A percentile compares a stretch with the other conserved stretches of the same genome.
Conservation (phyloP, 257 asterid species). For the Capsicum baccatum region DNA sequence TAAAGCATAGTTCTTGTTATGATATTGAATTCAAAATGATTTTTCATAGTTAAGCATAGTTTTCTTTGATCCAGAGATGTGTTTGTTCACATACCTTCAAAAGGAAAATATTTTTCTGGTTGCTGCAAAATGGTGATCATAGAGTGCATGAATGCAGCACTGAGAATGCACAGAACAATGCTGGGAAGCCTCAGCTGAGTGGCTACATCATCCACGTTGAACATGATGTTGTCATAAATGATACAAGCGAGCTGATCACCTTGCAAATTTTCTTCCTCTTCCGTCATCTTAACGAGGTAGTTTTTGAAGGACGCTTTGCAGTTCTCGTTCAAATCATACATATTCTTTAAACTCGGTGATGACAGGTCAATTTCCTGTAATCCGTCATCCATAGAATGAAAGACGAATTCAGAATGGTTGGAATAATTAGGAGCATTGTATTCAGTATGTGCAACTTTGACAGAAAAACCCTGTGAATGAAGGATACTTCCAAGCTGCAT, state of each 20-base stretch:
- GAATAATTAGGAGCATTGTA: conserved; percentile 48
- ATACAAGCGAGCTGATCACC: conserved; percentile 42
- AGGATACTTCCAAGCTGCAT: conserved; percentile 60
- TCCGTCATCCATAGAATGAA: conserved; percentile 36
- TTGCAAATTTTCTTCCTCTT: neutral
- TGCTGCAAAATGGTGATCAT: conserved; percentile 36
- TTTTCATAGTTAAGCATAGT: neutral
- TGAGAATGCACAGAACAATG: conserved; percentile 47
- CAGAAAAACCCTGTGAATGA: conserved; percentile 46
- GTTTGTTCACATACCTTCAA: conserved; percentile 33
- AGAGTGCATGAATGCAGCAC: conserved; percentile 44
- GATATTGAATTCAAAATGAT: neutral
- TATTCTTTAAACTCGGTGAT: neutral
- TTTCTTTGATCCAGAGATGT: neutral
- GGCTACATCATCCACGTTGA: conserved; percentile 47
- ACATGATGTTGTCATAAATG: conserved; percentile 51
- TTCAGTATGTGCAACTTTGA: conserved; percentile 47
- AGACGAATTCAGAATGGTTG: conserved; percentile 49
- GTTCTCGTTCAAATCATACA: conserved; percentile 38
- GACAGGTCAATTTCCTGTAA: neutral
- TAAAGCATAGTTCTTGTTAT: too few species aligned
- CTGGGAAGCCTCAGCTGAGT: conserved; percentile 46
- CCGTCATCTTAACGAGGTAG: conserved; percentile 33
- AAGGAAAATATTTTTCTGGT: conserved; percentile 35
- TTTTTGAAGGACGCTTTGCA: conserved; percentile 44